Evolutionary conservation across 306 rosid species (phyloP).

Genomic region (Cicer bijugum): DNA sequence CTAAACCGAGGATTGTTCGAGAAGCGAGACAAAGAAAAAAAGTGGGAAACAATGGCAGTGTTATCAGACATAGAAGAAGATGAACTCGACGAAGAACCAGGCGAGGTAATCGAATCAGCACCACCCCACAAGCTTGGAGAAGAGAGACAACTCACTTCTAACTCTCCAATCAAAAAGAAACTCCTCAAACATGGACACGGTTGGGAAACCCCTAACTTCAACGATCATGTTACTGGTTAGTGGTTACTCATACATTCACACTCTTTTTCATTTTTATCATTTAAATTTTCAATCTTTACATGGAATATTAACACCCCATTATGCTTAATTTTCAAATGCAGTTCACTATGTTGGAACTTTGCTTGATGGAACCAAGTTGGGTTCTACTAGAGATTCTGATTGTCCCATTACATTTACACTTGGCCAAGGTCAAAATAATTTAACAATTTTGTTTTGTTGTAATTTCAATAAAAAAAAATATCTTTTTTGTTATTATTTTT

Average conservation of each 20-base stretch:
- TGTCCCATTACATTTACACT: slow-evolving; percentile 55
- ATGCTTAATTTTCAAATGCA: slow-evolving; percentile 38
- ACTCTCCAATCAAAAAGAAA: slow-evolving; percentile 56
- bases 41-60: slow-evolving; percentile 43
- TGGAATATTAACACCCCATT: neutral
- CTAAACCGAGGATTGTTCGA: no score
- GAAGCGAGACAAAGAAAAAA: neutral
- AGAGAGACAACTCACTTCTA: slow-evolving; percentile 55
- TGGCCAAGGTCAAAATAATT: slow-evolving; percentile 52
- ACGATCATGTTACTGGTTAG: slow-evolving; percentile 64
- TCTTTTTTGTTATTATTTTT: neutral
- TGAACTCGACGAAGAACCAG: slow-evolving; percentile 75
- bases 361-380: slow-evolving; percentile 57
- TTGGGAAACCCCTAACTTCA: slow-evolving; percentile 65
- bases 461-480: neutral
- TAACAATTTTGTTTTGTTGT: neutral
- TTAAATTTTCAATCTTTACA: neutral
- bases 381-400: slow-evolving; percentile 57
- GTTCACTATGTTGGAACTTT: slow-evolving; percentile 65
- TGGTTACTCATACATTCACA: neutral
- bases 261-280: neutral
- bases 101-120: slow-evolving; percentile 71
- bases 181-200: slow-evolving; percentile 64
- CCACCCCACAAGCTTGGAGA: slow-evolving; percentile 74
- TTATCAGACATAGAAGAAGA: slow-evolving; percentile 50